These are phyloP conservation scores for Calocera cornea DNA, from an alignment of 768 basidiomycete genomes.

Conservation along the genomic window DNA sequence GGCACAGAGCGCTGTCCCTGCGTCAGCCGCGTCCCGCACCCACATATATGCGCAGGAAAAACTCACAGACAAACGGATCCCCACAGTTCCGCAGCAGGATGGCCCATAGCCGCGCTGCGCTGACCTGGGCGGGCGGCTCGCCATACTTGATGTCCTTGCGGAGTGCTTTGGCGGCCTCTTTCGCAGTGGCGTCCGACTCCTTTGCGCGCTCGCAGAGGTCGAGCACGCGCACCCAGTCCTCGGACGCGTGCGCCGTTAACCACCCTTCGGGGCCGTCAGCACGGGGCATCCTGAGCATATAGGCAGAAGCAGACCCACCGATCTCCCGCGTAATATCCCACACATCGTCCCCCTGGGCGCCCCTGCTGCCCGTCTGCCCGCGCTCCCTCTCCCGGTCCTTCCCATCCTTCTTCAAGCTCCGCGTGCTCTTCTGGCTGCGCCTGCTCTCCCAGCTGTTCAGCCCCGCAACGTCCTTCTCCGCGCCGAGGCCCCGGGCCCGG, in stretches of 20 bases:
- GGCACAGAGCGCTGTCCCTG: constrained; percentile 24
- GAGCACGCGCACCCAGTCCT: constrained; percentile 69
- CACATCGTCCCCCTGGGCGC: not conserved
- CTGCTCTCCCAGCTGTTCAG: constrained; percentile 12
- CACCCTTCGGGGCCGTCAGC: constrained; percentile 7
- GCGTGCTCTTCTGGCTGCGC: constrained; percentile 11
- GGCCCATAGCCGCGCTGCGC: constrained; percentile 74
- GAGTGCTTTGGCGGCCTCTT: constrained; percentile 71
- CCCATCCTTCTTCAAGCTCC: constrained; percentile 6
- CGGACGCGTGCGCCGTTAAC: constrained; percentile 30
- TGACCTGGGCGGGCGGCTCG: constrained; percentile 58
- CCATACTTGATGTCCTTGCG: constrained; percentile 82
- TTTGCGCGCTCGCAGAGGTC: constrained; percentile 80
- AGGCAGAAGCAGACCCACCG: constrained; percentile 11
- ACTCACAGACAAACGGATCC: constrained; percentile 45
- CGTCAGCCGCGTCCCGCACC: not conserved
- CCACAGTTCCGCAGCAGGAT: constrained; percentile 77
- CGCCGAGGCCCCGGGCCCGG: not conserved
- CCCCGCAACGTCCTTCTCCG: not conserved
- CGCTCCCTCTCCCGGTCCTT: constrained; percentile 3
- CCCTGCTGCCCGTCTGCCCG: constrained; percentile 1
- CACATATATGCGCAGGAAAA: constrained; percentile 8
- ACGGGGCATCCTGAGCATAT: not conserved
- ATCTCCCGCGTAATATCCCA: constrained; percentile 18
- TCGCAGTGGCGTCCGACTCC: constrained; percentile 53